phyloP scores from a whole-genome alignment of 305 asterid species.

The Fraxinus dipetala region DNA sequence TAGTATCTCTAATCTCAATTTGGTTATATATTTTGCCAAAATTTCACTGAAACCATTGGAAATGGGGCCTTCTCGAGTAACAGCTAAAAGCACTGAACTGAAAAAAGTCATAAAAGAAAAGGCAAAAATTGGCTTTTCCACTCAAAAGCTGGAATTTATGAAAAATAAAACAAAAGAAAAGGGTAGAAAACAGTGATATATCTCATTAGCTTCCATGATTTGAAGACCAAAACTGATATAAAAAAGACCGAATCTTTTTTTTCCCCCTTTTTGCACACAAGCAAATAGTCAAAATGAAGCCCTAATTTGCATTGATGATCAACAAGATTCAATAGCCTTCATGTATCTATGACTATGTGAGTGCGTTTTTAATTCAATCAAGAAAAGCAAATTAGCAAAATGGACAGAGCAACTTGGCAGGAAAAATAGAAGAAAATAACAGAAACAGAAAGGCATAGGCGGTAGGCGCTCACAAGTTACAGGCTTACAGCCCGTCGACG shows the following conservation, averaged over 20 bases:
- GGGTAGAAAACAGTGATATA: slow-evolving; percentile 32
- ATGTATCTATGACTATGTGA: not conserved
- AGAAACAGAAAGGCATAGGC: too few relatives aligned
- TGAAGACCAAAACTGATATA: not conserved
- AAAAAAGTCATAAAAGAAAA: slow-evolving; percentile 23
- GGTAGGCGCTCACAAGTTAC: too few relatives aligned
- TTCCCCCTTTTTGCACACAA: not conserved
- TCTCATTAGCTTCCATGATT: slow-evolving; percentile 66
- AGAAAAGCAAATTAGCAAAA: slow-evolving; percentile 39
- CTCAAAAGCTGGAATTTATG: slow-evolving; percentile 23
- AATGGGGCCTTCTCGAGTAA: slow-evolving; percentile 28
- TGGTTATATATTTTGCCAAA: not conserved
- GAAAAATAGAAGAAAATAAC: too few relatives aligned
- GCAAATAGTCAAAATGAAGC: not conserved
- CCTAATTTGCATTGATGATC: not conserved
- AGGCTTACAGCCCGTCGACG: too few relatives aligned
- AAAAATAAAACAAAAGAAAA: slow-evolving; percentile 15
- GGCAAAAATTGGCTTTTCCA: slow-evolving; percentile 21
- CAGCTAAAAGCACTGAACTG: slow-evolving; percentile 25
- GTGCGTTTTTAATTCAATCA: slow-evolving; percentile 37
- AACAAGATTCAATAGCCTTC: slow-evolving; percentile 35
- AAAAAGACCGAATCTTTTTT: slow-evolving; percentile 29
- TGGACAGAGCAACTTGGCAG: too few relatives aligned
- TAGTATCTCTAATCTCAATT: slow-evolving; percentile 19
- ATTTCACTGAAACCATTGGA: slow-evolving; percentile 27